Base-by-base conservation (phyloP, 202 grass and related monocot genomes). In the Carex arenaria region DNA sequence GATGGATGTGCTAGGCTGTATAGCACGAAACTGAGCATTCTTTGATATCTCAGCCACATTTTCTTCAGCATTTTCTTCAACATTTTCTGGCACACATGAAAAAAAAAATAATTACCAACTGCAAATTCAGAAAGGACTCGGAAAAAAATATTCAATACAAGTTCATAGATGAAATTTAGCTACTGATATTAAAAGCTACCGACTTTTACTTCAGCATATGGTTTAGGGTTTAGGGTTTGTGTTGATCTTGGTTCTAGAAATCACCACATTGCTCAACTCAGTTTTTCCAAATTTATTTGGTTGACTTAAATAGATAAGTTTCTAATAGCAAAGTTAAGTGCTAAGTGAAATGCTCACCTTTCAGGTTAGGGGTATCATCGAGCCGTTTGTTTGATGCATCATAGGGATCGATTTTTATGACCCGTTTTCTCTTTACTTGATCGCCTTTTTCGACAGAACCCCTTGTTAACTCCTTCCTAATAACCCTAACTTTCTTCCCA, bases 331-430 rank as follows among this genome's bases (percentile, higher is more conserved):
- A 81, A 47, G 2, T 51, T 6, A 47, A 64, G 38, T 45, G 43
- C 22, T 34, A 18, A 82, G 8, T 28, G 66, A 85, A 85, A 49
- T 31, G 55, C 34, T 0, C 36, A 94, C 95, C 92, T 66, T 83
- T 83, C 19, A 68, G 60, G 45, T 83, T 61, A 77, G 80, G 63
- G 87, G 80, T 90, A 17, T 95, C 90, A 82, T 98, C 92, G n/a
- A 98, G 84, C 66, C 95, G 36, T 88, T 98, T 98, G 87, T 95
- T 98, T 4, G 95, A 98, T 75, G 70, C 86, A 66, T 98, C 95
- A 75, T 91, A 90, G 26, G 80, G 92, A 89, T 95, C 90, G 38
- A 98, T 84, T 67, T 91, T 98, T 78, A 98, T 98, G 10, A 79
- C 80, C 15, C 92, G 82, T 56, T 93, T 95, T 86, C 85, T 95